Evolutionary conservation across 2,329 filamentous ascomycete genomes (phyloP), one percentile per base, ranked within the genome.

Genomic region (Sporothrix mexicana): DNA sequence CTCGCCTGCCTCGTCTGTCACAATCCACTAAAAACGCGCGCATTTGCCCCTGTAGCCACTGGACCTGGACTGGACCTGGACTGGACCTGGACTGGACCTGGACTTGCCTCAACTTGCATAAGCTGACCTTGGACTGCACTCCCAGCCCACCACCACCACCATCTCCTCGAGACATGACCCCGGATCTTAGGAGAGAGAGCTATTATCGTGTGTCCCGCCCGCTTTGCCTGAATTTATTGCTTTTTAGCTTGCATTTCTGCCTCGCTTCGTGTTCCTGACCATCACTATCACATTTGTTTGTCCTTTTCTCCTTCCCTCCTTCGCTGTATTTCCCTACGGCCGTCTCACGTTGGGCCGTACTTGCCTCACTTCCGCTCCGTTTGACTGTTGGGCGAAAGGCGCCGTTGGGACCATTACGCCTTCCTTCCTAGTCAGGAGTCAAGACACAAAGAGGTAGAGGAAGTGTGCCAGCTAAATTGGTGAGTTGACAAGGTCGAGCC

Each of bases 151-250:
- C 30, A 30, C 12, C 41, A 23, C n/a, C 61, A 64, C 41, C 41
- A 45, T 12, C 61, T 43, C 53, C 53, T 30, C 13, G 15, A 36
- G 12, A 2, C 51, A 9, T 55, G 51, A 55, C 45, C 41, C 36
- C 61, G 61, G 41, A 64, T 45, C n/a, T 45, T 64, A 47, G 36
- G 25, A 62, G 59, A 23, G n/a, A 25, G 41, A 64, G 41, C 41
- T 23, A 45, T 64, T 45, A 43, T 59, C 57, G 41, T 64, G 61
- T 13, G 6, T 23, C 20, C 51, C 59, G 41, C 10, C 41, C 20
- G 41, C 61, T 20, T 47, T 64, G 36, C 41, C 61, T 25, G 6
- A 41, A 23, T 25, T 25, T 45, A 45, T 47, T 64, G 41, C 41
- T 64, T 47, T 66, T 66, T 66, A 66, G 61, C 20, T 62, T 47